Percentiles rank a stretch among this genome's conserved stretches.
phyloP scores from a whole-genome alignment of 31 red algal species.

The Porphyra umbilicalis region DNA sequence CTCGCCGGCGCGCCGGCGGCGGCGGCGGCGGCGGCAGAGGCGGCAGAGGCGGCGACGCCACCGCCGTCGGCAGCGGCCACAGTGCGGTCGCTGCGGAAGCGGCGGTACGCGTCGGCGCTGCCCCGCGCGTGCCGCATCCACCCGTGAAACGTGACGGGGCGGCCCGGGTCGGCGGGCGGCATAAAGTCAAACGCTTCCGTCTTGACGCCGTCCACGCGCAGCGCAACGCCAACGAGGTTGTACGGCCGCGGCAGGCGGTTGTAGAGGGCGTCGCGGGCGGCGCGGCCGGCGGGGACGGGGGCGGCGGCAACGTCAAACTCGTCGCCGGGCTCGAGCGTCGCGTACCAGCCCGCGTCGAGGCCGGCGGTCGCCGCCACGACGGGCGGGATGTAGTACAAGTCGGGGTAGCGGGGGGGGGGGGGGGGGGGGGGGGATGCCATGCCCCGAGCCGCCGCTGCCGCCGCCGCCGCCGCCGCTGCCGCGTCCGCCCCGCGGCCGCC shows the following conservation, averaged over 20 bases:
- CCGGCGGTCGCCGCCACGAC: not conserved
- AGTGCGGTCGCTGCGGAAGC: not conserved
- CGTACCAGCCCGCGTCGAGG: not conserved
- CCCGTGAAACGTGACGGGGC: not conserved
- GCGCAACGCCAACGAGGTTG: not conserved
- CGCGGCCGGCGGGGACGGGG: not conserved
- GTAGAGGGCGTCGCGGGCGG: not conserved
- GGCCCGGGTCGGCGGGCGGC: not conserved
- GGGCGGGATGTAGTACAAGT: not conserved
- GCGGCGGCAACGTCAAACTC: not conserved
- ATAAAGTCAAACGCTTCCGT: not conserved
- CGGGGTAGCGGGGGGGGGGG: not conserved
- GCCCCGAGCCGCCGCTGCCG: no score
- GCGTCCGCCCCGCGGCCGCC: no score
- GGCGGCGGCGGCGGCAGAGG: no score
- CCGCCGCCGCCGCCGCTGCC: no score
- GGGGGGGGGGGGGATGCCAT: no score
- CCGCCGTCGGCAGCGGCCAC: no score
- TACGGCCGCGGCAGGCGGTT: not conserved
- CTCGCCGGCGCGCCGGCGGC: no score
- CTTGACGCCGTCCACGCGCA: not conserved
- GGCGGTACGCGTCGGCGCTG: not conserved
- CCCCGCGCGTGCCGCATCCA: not conserved
- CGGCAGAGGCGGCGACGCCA: no score
- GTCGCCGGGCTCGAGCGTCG: not conserved